Percentiles rank a stretch among this genome's conserved stretches.
phyloP scores from a whole-genome alignment of 2,329 filamentous ascomycete species.

The Ophiostoma himal-ulmi region DNA sequence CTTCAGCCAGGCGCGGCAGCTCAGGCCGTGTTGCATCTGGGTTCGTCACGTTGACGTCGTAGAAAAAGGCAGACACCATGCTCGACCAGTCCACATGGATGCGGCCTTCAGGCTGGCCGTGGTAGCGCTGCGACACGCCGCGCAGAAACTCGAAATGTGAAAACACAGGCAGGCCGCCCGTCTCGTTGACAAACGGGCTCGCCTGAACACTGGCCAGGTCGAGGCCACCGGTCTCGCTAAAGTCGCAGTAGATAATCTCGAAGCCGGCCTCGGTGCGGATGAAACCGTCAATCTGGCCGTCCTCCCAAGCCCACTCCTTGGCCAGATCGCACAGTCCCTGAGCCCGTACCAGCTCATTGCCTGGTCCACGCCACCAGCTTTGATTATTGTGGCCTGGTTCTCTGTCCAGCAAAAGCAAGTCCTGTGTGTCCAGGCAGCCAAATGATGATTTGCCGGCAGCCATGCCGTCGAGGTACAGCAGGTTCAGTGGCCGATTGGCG shows the following conservation, averaged over 20 bases:
- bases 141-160: slow-evolving; percentile 35
- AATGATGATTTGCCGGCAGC: slow-evolving; percentile 59
- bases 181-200: slow-evolving; percentile 25
- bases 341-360: slow-evolving; percentile 47
- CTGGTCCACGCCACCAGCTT: slow-evolving; percentile 1
- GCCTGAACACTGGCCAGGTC: slow-evolving; percentile 32
- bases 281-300: slow-evolving; percentile 51
- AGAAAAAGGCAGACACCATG: slow-evolving; percentile 48
- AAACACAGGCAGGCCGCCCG: slow-evolving; percentile 23
- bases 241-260: slow-evolving; percentile 64
- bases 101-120: slow-evolving; percentile 40
- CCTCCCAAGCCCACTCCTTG: slow-evolving; percentile 39
- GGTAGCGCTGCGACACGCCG: slow-evolving; percentile 41
- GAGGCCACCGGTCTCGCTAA: slow-evolving; percentile 39
- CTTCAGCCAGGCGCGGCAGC: slow-evolving; percentile 28
- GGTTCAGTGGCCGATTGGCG: slow-evolving; percentile 49
- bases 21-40: slow-evolving; percentile 31
- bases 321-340: slow-evolving; percentile 50
- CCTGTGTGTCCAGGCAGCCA: slow-evolving; percentile 64
- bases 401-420: slow-evolving; percentile 46
- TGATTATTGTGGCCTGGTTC: background rate
- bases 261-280: slow-evolving; percentile 65
- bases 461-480: slow-evolving; percentile 67
- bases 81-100: slow-evolving; percentile 44
- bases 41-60: slow-evolving; percentile 46